Base-by-base conservation (phyloP, 225 moss, liverwort and hornwort genomes). In the Polytrichum commune region DNA sequence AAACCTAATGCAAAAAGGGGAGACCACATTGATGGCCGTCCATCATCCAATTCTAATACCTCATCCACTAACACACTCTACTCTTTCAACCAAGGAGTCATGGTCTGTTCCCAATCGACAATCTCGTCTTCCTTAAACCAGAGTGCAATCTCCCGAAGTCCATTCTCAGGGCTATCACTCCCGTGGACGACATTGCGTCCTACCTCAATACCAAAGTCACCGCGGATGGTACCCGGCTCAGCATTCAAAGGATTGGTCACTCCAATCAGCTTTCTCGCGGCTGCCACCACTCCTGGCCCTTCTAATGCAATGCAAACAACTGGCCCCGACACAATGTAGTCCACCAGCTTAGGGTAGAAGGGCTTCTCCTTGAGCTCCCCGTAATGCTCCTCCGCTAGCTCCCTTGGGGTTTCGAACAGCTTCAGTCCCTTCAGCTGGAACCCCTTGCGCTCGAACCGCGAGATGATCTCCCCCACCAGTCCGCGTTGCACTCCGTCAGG, bases 261-360 rank as follows among this genome's bases (percentile, higher is more conserved):
- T 35, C 97, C 97, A 27, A 97, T 97, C 77, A 97, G 69, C 82
- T 92, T 94, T 70, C 97, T 84, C 16, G 97, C 94, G 55, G 97
- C 85, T 18, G 97, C 97, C 72, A 97, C 94, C 53, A 94, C 94
- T 29, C 97, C 92, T 16, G 94, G 89, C n/a, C 97, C 97, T 81
- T 97, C 92, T 87, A 94, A 91, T 35, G 92, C 96, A 93, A 91
- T 74, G 80, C 90, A 88, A n/a, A 97, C 92, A 58, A 94, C 94
- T 5, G 97, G 97, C 58, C 94, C 97, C 19, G 97, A 97, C 1
- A 91, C 60, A 62, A 97, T 94, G 63, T 97, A 97, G 71, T 88
- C 38, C 70, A 97, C 92, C 46, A 97, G 78, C 54, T 83, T 82
- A 7, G 80, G 86, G 54, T 90, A 97, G 77, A 97, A 97, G 2